Evolutionary conservation across 1,284 basidiomycete species (phyloP).

Genomic region (Ustilago esculenta): DNA sequence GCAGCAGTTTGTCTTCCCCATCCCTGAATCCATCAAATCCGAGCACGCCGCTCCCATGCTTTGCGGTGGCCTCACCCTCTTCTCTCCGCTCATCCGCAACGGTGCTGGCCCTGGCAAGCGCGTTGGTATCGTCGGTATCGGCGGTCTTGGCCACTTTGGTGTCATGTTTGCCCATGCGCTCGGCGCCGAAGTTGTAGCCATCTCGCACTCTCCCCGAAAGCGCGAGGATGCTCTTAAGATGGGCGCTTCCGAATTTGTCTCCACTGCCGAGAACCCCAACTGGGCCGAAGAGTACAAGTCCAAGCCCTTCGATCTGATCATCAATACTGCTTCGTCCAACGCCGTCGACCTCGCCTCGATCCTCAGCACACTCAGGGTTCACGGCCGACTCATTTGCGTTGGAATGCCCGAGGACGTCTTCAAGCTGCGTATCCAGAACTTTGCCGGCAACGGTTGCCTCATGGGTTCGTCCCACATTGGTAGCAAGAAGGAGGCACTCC

Average conservation of each 20-base stretch:
- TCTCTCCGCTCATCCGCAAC: slow-evolving; percentile 75
- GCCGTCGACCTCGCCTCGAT: slow-evolving; percentile 70
- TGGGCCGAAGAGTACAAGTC: slow-evolving; percentile 57
- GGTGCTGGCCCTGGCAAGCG: slow-evolving; percentile 74
- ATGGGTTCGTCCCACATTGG: slow-evolving; percentile 73
- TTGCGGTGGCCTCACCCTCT: slow-evolving; percentile 77
- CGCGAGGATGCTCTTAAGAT: slow-evolving; percentile 75
- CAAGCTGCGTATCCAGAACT: slow-evolving; percentile 66
- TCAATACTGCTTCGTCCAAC: slow-evolving; percentile 71
- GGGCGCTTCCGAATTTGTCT: slow-evolving; percentile 71
- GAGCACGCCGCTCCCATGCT: slow-evolving; percentile 71
- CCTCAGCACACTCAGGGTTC: slow-evolving; percentile 71
- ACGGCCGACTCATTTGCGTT: slow-evolving; percentile 73
- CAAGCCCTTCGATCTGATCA: slow-evolving; percentile 73
- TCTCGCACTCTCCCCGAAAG: slow-evolving; percentile 75
- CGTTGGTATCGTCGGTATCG: slow-evolving; percentile 74
- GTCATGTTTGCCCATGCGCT: slow-evolving; percentile 74
- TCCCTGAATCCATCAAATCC: slow-evolving; percentile 74
- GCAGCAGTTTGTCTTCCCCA: slow-evolving; percentile 76
- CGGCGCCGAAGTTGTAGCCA: slow-evolving; percentile 75
- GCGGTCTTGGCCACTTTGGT: slow-evolving; percentile 68
- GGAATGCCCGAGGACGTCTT: slow-evolving; percentile 71
- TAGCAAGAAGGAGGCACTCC: slow-evolving; percentile 73
- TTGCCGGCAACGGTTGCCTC: slow-evolving; percentile 68
- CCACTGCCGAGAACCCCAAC: slow-evolving; percentile 59